These are phyloP conservation scores for Fraxinus cuspidata DNA, from an alignment of 257 asterid species.

Conservation along the genomic window DNA sequence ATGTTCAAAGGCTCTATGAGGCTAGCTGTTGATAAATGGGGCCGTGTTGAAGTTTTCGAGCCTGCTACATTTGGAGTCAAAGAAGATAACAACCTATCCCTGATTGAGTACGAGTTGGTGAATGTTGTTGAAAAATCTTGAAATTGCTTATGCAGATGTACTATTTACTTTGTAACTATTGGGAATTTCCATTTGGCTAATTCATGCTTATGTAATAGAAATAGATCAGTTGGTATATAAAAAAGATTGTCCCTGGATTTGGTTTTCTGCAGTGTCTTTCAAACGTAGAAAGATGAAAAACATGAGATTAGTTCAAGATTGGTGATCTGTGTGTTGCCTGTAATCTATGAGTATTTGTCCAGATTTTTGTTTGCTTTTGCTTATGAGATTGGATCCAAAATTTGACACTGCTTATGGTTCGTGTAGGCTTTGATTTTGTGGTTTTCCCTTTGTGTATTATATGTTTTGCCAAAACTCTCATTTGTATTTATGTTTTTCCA, in stretches of 20 bases:
- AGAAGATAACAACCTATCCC: neutral
- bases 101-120: neutral
- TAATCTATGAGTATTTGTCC: neutral
- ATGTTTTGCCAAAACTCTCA: neutral
- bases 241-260: neutral
- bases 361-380: neutral
- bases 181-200: too few relatives aligned
- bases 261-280: constrained; percentile 21
- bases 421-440: neutral
- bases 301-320: constrained; percentile 14
- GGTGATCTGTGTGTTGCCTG: neutral
- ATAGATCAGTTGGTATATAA: too few relatives aligned
- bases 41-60: too few relatives aligned
- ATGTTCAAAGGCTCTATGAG: too few relatives aligned
- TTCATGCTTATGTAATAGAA: neutral
- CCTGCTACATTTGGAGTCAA: too few relatives aligned
- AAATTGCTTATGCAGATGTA: constrained; percentile 10
- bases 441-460: neutral
- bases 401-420: neutral
- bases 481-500: too few relatives aligned
- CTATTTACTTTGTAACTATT: neutral
- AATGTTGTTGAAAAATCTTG: neutral
- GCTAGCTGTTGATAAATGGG: too few relatives aligned
- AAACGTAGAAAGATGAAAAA: constrained; percentile 27
- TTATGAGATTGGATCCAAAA: neutral